Evolutionary conservation across 208 protist species (phyloP).

Genomic region (Trypanosoma boissoni): DNA sequence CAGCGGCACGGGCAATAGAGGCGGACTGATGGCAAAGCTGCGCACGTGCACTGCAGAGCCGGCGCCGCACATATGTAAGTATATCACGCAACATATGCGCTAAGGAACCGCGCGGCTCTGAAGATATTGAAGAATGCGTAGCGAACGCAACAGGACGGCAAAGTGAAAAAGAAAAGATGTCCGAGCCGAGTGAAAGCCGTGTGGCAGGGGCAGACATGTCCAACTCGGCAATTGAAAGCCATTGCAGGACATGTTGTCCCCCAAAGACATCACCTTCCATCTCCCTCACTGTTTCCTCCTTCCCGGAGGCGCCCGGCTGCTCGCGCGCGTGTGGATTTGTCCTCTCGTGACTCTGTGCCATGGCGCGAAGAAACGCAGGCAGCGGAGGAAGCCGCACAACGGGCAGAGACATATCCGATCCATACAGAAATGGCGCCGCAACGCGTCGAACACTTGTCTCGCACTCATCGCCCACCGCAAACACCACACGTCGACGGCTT

Average conservation of each 20-base stretch:
- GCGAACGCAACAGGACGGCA: too few species aligned
- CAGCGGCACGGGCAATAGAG: background rate
- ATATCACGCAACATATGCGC: slow-evolving; percentile 3
- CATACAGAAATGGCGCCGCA: background rate
- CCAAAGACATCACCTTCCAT: background rate
- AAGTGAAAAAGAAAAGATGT: too few species aligned
- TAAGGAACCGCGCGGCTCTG: too few species aligned
- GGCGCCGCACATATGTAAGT: background rate
- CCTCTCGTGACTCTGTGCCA: background rate
- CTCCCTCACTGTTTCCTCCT: too few species aligned
- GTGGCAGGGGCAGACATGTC: background rate
- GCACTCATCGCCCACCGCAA: background rate
- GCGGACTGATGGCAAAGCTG: slow-evolving; percentile 6
- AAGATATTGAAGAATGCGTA: too few species aligned
- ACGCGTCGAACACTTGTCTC: too few species aligned
- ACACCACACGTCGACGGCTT: background rate
- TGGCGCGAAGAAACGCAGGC: background rate
- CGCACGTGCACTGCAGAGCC: slow-evolving; percentile 7
- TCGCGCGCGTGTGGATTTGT: background rate
- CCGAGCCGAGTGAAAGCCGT: too few species aligned
- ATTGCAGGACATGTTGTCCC: background rate
- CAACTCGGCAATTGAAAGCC: slow-evolving; percentile 7
- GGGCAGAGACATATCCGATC: background rate
- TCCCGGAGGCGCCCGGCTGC: too few species aligned
- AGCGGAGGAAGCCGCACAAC: background rate